Percentiles rank a stretch among this genome's conserved stretches.
These are phyloP conservation scores for Penicillium longicatenatum DNA, from an alignment of 495 filamentous ascomycete genomes.

Conservation along the genomic window DNA sequence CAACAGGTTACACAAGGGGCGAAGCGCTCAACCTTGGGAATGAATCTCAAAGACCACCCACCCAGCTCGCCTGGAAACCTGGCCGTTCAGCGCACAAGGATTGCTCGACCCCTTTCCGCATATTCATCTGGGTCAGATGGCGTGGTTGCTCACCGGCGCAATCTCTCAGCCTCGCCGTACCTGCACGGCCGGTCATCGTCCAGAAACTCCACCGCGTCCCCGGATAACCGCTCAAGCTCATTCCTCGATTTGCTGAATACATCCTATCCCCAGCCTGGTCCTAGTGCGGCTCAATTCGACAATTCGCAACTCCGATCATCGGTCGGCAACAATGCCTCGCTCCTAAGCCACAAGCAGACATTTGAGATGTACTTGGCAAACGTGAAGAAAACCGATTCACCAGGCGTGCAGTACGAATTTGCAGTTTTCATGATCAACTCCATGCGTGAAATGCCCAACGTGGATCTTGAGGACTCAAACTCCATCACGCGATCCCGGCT, in stretches of 20 bases:
- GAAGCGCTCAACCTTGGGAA: slow-evolving; percentile 15
- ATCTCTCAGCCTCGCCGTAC: slow-evolving; percentile 54
- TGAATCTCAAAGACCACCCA: slow-evolving; percentile 25
- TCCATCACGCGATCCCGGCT: slow-evolving; percentile 63
- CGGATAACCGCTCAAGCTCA: slow-evolving; percentile 75
- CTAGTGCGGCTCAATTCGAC: slow-evolving; percentile 70
- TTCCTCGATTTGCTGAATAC: slow-evolving; percentile 87
- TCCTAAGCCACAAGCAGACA: slow-evolving; percentile 87
- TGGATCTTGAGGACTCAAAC: slow-evolving; percentile 43
- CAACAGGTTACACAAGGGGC: slow-evolving; percentile 25
- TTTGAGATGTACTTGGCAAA: slow-evolving; percentile 97
- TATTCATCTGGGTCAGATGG: slow-evolving; percentile 72
- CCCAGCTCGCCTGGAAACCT: slow-evolving; percentile 53
- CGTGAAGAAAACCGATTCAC: slow-evolving; percentile 93
- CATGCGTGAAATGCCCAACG: slow-evolving; percentile 63
- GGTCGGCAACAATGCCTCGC: slow-evolving; percentile 86
- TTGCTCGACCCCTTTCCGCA: slow-evolving; percentile 67
- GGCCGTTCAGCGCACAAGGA: slow-evolving; percentile 55
- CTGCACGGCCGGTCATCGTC: slow-evolving; percentile 58
- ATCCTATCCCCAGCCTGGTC: slow-evolving; percentile 83
- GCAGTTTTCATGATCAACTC: slow-evolving; percentile 89
- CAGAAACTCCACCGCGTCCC: slow-evolving; percentile 62
- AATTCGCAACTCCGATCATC: slow-evolving; percentile 72
- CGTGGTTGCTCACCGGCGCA: slow-evolving; percentile 53
- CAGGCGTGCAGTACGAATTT: slow-evolving; percentile 88